Evolutionary conservation across 805 yeast species (phyloP).

Genomic region (Candida glaebosa): DNA sequence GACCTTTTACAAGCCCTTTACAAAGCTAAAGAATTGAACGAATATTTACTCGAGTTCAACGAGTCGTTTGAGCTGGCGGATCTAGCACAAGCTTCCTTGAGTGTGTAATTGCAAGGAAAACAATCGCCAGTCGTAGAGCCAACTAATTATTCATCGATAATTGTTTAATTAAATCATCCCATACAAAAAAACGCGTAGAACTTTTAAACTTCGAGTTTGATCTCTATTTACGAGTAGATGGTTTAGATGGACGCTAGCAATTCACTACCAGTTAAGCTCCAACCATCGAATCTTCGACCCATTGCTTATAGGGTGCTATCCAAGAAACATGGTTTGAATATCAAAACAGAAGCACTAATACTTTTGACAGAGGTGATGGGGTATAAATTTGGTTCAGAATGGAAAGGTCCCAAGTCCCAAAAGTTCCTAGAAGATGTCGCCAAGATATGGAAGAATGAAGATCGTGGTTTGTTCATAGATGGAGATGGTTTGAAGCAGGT

Average conservation of each 20-base stretch:
- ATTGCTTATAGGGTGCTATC: conserved; percentile 86
- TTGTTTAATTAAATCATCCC: too few relatives aligned
- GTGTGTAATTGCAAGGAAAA: too few relatives aligned
- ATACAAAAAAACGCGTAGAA: neutral
- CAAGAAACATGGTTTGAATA: conserved; percentile 86
- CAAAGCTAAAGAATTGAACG: neutral
- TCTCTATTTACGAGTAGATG: too few relatives aligned
- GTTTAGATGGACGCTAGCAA: conserved; percentile 17
- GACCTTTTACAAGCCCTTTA: neutral
- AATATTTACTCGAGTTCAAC: too few relatives aligned
- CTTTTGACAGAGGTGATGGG: conserved; percentile 76
- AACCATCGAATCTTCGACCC: conserved; percentile 83
- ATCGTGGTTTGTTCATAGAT: conserved; percentile 80
- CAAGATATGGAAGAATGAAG: conserved; percentile 82
- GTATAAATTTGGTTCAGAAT: conserved; percentile 72
- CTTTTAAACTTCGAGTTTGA: too few relatives aligned
- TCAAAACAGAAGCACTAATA: conserved; percentile 79
- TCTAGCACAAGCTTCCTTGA: neutral
- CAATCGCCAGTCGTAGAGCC: too few relatives aligned
- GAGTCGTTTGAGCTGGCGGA: neutral
- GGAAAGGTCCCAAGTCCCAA: conserved; percentile 71
- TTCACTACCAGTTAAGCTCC: conserved; percentile 67
- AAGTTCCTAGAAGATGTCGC: conserved; percentile 74
- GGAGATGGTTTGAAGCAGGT: conserved; percentile 65
- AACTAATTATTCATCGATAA: too few relatives aligned